Evolutionary conservation across 2,329 filamentous ascomycete species (phyloP), one percentile per base, ranked within the genome.

Genomic region (Pyrenochaeta sp.): DNA sequence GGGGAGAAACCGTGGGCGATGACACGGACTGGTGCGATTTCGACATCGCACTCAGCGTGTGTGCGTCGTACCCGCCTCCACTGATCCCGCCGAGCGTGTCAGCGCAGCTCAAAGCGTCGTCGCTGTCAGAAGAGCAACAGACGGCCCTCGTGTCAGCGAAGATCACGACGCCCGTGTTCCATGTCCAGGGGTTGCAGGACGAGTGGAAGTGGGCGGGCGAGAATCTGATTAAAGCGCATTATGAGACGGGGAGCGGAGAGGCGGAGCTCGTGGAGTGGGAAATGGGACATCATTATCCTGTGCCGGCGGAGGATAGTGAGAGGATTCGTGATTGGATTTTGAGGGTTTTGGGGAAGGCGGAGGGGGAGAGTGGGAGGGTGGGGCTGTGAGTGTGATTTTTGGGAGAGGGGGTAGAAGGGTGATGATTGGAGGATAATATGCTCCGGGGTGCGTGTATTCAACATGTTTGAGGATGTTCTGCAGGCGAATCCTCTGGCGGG

Each of bases 211-310:
- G 64, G 61, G 61, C 62, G 37, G 65, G 69, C 2, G 46, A 67
- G 20, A 30, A 57, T 21, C 11, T 73, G 50, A 55, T 66, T 28
- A 57, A 56, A n/a, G 55, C 36, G n/a, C 47, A 48, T 34, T 71
- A 58, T 39, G 61, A 65, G 20, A 41, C 54, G 4, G 56, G 31
- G 0, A 54, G 55, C 21, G 64, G 61, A 11, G 63, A 48, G 41
- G 63, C 57, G 21, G 50, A 54, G 23, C 49, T 64, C 0, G 38
- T 55, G 38, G 51, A 53, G 30, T 66, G 60, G 48, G 56, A 65
- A 4, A 69, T 67, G 48, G 68, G 68, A 1, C 71, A 73, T 63
- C 56, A 68, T 54, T 66, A 73, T 49, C 71, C 71, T 1, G 53
- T 59, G 14, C 36, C 39, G 22, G 28, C 51, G 1, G 68, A 68